A percentile compares a stretch with the other conserved stretches of the same genome.
These are phyloP conservation scores for Mrakiaceae sp. DNA, from an alignment of 1,284 basidiomycete genomes.

Conservation along the genomic window DNA sequence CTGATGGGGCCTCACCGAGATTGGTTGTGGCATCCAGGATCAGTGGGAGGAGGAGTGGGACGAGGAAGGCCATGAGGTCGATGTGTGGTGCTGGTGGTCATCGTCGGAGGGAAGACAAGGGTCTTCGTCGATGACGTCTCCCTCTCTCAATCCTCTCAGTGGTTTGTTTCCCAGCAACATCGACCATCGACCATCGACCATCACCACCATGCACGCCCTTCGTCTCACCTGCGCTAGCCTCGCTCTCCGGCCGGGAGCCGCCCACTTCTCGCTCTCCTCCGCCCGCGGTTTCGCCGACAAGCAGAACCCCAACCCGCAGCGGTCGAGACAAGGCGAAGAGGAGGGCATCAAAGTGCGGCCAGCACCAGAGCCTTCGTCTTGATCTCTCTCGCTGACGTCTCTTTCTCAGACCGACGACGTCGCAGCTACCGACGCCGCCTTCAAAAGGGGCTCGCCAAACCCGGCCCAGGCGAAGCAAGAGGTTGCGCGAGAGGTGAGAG, in stretches of 20 bases:
- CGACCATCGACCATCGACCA: too few species aligned
- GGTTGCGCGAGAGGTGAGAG: constrained; percentile 8
- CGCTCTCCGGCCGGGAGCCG: not conserved
- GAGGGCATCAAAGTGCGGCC: constrained; percentile 2
- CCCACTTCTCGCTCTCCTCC: not conserved
- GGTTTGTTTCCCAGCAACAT: not conserved
- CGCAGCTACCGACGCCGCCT: constrained; percentile 6
- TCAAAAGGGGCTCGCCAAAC: constrained; percentile 1
- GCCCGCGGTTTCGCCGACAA: not conserved
- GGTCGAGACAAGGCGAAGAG: constrained; percentile 7
- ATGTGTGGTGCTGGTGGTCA: too few species aligned
- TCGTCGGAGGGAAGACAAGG: not conserved
- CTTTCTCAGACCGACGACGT: constrained; percentile 7
- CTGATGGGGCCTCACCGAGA: constrained; percentile 20
- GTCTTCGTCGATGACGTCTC: not conserved
- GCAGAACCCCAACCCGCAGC: constrained; percentile 7
- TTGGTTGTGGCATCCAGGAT: constrained; percentile 24
- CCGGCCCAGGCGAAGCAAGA: not conserved
- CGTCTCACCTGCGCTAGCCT: not conserved
- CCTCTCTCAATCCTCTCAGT: not conserved
- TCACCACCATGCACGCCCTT: not conserved
- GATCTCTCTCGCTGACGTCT: not conserved
- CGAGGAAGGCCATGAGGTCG: constrained; percentile 21
- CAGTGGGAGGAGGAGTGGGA: constrained; percentile 24
- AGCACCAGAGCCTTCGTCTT: not conserved